Evolutionary conservation across 176 grass and related monocot species (phyloP).

Genomic region (Neostapfia colusana): DNA sequence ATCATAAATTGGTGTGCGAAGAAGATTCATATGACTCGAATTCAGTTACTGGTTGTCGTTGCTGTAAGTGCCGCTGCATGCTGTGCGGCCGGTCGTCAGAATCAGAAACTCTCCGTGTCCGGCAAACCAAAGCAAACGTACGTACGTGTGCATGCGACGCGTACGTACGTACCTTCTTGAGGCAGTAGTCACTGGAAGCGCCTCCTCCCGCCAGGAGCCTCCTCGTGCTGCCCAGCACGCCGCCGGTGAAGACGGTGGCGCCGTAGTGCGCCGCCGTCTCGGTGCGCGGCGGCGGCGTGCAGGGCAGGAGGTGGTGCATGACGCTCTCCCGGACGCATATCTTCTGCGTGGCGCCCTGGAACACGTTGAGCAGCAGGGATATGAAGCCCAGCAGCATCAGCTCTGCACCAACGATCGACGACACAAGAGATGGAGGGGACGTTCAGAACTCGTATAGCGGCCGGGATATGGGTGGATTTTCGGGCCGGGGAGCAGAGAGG

Average conservation of each 20-base stretch:
- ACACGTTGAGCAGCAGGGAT: conserved; percentile 67
- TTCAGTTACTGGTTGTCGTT: too few relatives aligned
- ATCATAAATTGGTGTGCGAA: neutral
- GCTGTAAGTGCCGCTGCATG: neutral
- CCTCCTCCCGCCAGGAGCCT: conserved; percentile 26
- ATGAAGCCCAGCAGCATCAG: conserved; percentile 92
- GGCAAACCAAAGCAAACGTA: neutral
- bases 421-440: too few relatives aligned
- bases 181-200: conserved; percentile 37
- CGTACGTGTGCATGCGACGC: neutral
- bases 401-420: conserved; percentile 36
- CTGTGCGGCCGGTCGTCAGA: neutral
- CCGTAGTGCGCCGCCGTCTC: conserved; percentile 30
- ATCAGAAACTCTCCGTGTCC: too few relatives aligned
- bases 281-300: conserved; percentile 24
- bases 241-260: neutral
- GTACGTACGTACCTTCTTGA: conserved; percentile 36
- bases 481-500: too few relatives aligned
- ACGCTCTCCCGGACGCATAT: conserved; percentile 46
- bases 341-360: conserved; percentile 54
- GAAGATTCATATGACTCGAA: neutral
- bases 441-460: neutral
- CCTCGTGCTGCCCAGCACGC: conserved; percentile 2
- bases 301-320: conserved; percentile 58
- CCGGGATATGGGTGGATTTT: too few relatives aligned